These are phyloP conservation scores for Colletotrichum paranaense DNA, from an alignment of 2,329 filamentous ascomycete species.

Conservation along the genomic window DNA sequence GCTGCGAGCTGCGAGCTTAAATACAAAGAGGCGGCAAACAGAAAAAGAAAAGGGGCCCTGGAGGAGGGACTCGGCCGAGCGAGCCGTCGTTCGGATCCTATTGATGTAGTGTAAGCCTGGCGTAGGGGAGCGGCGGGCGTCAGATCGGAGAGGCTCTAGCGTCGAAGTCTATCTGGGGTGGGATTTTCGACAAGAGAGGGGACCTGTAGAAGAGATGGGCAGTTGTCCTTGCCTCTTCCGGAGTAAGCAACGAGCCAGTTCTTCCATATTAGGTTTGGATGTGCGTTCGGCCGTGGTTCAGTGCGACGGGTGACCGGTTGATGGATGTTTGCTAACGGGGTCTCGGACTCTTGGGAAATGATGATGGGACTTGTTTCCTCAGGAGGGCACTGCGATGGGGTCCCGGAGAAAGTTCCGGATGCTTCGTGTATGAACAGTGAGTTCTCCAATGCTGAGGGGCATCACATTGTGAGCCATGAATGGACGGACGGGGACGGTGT, in stretches of 20 bases:
- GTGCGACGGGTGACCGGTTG: not conserved
- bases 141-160: slow-evolving; percentile 14
- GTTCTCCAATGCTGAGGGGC: not conserved
- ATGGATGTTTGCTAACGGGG: not conserved
- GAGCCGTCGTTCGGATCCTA: slow-evolving; percentile 8
- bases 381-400: not conserved
- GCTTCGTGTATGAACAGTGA: not conserved
- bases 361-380: not conserved
- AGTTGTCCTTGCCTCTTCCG: not conserved
- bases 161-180: slow-evolving; percentile 20
- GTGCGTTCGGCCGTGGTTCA: not conserved
- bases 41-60: not conserved
- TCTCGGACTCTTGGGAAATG: not conserved
- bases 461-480: not conserved
- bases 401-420: slow-evolving; percentile 1
- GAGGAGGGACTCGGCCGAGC: slow-evolving; percentile 19
- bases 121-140: not conserved
- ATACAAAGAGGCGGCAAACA: not conserved
- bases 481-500: not conserved
- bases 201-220: not conserved
- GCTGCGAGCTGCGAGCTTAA: not conserved
- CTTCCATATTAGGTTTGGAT: slow-evolving; percentile 4
- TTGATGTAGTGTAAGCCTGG: not conserved
- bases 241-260: not conserved
- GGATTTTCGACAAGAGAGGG: not conserved